These are phyloP conservation scores for Fusarium annulatum DNA, from an alignment of 2,329 filamentous ascomycete species.

Conservation along the genomic window DNA sequence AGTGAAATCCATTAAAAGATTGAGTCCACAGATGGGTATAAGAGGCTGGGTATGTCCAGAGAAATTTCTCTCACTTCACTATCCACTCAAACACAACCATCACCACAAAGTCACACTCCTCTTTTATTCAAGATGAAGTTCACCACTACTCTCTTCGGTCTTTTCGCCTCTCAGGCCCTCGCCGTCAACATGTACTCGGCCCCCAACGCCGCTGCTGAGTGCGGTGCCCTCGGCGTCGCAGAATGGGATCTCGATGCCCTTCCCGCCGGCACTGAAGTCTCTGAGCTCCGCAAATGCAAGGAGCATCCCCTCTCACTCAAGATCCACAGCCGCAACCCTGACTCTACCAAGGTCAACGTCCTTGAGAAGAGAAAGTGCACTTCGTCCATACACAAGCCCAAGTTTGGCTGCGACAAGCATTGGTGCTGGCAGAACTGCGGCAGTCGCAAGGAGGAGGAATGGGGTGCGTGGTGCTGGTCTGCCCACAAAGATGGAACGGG, in stretches of 20 bases:
- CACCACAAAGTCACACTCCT: not conserved
- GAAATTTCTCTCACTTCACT: not conserved
- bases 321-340: not conserved
- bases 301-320: not conserved
- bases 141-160: not conserved
- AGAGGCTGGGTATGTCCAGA: not conserved
- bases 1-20: no score
- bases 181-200: conserved; percentile 1
- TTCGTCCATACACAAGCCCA: not conserved
- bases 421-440: conserved; percentile 7
- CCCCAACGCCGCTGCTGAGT: not conserved
- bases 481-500: not conserved
- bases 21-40: not conserved
- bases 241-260: conserved; percentile 1
- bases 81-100: not conserved
- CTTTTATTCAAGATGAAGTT: not conserved
- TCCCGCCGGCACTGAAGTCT: not conserved
- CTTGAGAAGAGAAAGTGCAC: not conserved
- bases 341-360: not conserved
- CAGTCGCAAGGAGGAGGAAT: not conserved
- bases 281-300: not conserved
- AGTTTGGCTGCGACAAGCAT: not conserved
- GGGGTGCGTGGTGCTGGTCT: not conserved
- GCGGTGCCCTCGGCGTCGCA: not conserved
- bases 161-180: not conserved